Evolutionary conservation across 257 asterid genomes (phyloP), one percentile per base, ranked within the genome.

Genomic region (Solanum corneliomulleri): DNA sequence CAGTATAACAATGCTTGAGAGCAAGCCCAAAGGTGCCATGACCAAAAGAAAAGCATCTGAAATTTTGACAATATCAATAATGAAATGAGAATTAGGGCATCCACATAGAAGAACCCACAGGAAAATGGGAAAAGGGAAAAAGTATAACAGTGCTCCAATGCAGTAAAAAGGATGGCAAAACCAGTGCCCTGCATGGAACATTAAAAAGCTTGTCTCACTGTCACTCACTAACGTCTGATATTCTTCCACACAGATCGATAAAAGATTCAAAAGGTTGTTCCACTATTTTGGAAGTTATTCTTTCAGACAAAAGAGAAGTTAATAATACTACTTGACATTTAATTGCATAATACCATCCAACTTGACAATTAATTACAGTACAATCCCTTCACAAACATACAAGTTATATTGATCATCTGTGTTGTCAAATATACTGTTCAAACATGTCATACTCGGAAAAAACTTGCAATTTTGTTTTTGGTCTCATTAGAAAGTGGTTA

Each of bases 31-130:
- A 70, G 94, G 94, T 80, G 93, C 93, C 90, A 89, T 92, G 88
- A 85, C 89, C 94, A 91, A 86, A 89, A 92, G 91, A 86, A 86
- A 87, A 75, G 92, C 92, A 92, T 92, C 93, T 92, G 91, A 64
- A 23, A 81, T 6, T 60, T 18, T 11, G 25, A 42, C 23, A 13
- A 66, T 37, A 47, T 35, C 74, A 49, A 27, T 33, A 27, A 62
- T 82, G 33, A 69, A 69, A 82, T 31, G 81, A 52, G 33, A 29
- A 45, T 45, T 49, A 42, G 29, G 35, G 41, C 33, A 78, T 21
- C 41, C 42, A 78, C 64, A 18, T 8, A 56, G 49, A 23, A 82
- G 72, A 52, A 52, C 72, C 33, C 6, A 62, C 23, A 7, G 62
- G 23, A 56, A 58, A 83, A 52, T 35, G 52, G 71, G 49, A 56